Percentiles rank a stretch among this genome's conserved stretches.
Conservation (phyloP, 805 yeast species). For the Brettanomyces sp. region DNA sequence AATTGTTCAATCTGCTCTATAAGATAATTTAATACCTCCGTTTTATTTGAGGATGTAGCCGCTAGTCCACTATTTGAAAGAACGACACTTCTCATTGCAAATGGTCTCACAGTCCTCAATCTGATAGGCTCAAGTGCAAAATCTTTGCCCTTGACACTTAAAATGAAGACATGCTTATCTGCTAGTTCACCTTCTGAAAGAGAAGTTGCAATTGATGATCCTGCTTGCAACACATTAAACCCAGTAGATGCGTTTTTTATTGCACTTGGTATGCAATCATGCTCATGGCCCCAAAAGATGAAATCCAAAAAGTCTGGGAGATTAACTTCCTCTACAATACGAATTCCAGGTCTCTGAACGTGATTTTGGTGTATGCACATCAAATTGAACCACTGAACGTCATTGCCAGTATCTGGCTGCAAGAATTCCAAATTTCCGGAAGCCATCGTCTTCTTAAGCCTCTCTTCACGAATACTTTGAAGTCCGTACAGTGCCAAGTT, state of each 20-base stretch:
- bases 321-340: conserved; percentile 76
- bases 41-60: conserved; percentile 52
- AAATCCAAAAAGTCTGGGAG: conserved; percentile 76
- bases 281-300: conserved; percentile 97
- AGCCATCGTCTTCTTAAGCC: conserved; percentile 73
- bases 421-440: conserved; percentile 73
- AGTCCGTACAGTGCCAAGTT: conserved; percentile 82
- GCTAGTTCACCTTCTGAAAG: conserved; percentile 76
- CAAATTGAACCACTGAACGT: conserved; percentile 71
- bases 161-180: conserved; percentile 63
- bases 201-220: conserved; percentile 90
- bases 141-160: conserved; percentile 52
- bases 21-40: conserved; percentile 52
- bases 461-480: conserved; percentile 82
- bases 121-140: conserved; percentile 51
- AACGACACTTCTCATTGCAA: conserved; percentile 58
- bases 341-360: conserved; percentile 67
- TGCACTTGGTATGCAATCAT: conserved; percentile 77
- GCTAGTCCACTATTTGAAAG: conserved; percentile 46
- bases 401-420: conserved; percentile 44
- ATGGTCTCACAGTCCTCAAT: conserved; percentile 72
- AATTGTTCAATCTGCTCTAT: conserved; percentile 56
- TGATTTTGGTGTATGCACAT: conserved; percentile 92
- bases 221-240: conserved; percentile 81
- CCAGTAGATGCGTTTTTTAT: conserved; percentile 48